Evolutionary conservation across 192 early-diverging fungal species (phyloP).

Genomic region (Chytriomyces sp.): DNA sequence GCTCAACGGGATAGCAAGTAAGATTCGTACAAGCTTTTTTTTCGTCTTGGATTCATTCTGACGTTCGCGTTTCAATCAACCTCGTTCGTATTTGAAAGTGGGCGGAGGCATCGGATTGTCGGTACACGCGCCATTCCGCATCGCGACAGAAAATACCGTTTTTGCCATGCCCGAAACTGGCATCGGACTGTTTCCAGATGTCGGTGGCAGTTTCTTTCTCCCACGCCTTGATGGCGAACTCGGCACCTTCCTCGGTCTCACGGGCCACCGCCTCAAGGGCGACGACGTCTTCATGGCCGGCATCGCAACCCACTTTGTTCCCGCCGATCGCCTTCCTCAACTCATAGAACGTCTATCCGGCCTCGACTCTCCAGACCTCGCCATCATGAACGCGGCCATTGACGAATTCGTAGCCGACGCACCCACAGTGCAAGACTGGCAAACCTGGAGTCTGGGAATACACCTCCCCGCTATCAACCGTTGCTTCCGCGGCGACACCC

Average conservation of each 20-base stretch:
- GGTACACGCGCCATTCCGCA: slow-evolving; percentile 89
- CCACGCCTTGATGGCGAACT: slow-evolving; percentile 87
- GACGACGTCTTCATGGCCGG: slow-evolving; percentile 75
- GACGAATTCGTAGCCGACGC: slow-evolving; percentile 84
- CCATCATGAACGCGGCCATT: slow-evolving; percentile 80
- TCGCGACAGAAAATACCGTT: slow-evolving; percentile 89
- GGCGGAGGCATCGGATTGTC: slow-evolving; percentile 95
- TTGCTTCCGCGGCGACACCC: slow-evolving; percentile 79
- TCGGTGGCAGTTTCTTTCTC: slow-evolving; percentile 91
- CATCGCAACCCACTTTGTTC: slow-evolving; percentile 96
- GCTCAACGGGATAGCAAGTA: slow-evolving; percentile 69
- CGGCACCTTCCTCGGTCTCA: slow-evolving; percentile 87
- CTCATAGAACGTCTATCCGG: slow-evolving; percentile 82
- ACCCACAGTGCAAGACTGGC: slow-evolving; percentile 18
- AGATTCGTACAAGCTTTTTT: not conserved
- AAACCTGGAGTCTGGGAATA: slow-evolving; percentile 49
- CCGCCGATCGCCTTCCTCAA: slow-evolving; percentile 74
- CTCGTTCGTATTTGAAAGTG: slow-evolving; percentile 56
- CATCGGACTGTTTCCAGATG: slow-evolving; percentile 95
- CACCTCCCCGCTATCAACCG: slow-evolving; percentile 67
- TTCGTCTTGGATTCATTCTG: not conserved
- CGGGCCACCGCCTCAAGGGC: slow-evolving; percentile 75
- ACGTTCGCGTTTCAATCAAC: not conserved
- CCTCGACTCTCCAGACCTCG: slow-evolving; percentile 70
- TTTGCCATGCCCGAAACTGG: slow-evolving; percentile 97